A percentile compares a stretch with the other conserved stretches of the same genome.
Evolutionary conservation across 2,329 filamentous ascomycete genomes (phyloP).

Genomic region (Akanthomyces uredinophilus): DNA sequence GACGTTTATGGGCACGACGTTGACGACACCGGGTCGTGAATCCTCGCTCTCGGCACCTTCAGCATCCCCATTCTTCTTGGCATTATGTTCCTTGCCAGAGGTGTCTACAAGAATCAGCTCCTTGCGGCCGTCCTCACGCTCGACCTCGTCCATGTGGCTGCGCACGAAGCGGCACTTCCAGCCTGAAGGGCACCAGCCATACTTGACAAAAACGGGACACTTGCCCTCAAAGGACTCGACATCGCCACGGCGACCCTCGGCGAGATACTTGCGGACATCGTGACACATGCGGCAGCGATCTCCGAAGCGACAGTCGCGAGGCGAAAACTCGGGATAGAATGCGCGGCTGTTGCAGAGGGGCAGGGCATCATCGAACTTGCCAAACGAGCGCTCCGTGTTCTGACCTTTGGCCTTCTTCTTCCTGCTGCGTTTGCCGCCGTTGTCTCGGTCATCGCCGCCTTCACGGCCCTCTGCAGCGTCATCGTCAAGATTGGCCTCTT

Average conservation of each 20-base stretch:
- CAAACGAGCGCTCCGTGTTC: constrained; percentile 79
- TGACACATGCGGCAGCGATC: constrained; percentile 79
- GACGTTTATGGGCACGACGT: constrained; percentile 62
- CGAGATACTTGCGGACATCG: constrained; percentile 78
- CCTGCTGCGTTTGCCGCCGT: constrained; percentile 34
- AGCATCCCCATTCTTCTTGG: constrained; percentile 17
- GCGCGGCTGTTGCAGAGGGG: constrained; percentile 72
- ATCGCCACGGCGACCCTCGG: constrained; percentile 74
- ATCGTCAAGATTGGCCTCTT: constrained; percentile 34
- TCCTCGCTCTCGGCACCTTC: constrained; percentile 41
- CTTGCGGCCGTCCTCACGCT: constrained; percentile 71
- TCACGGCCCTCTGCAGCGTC: constrained; percentile 44
- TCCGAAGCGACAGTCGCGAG: constrained; percentile 69
- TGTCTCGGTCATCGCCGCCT: constrained; percentile 37
- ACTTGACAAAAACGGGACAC: constrained; percentile 75
- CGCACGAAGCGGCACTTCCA: constrained; percentile 93
- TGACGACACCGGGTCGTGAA: constrained; percentile 63
- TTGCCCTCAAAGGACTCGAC: constrained; percentile 68
- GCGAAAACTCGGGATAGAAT: constrained; percentile 74
- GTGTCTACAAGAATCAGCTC: constrained; percentile 68
- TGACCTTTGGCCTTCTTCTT: constrained; percentile 56
- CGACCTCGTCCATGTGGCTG: constrained; percentile 79
- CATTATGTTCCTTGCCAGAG: constrained; percentile 16
- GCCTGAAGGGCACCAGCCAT: constrained; percentile 73
- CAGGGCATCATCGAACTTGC: constrained; percentile 70